These are phyloP conservation scores for Coemansia sp. DNA, from an alignment of 192 early-diverging fungal genomes.

Conservation along the genomic window DNA sequence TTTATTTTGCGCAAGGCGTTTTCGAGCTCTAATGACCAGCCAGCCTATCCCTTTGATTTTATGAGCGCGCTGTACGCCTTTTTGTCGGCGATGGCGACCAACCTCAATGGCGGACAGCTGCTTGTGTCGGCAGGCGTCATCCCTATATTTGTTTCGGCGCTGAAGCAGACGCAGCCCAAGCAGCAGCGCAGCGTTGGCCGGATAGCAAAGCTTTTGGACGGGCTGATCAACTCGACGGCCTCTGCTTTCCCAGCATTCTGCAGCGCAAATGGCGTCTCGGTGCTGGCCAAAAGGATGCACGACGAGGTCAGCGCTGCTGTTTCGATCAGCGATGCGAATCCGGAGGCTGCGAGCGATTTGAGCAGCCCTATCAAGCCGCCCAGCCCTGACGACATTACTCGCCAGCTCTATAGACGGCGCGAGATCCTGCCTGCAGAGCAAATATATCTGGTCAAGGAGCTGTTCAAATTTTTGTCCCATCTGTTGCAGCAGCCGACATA, in stretches of 20 bases:
- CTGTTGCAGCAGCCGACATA: conserved; percentile 93
- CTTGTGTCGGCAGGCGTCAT: conserved; percentile 89
- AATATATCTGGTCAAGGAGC: conserved; percentile 73
- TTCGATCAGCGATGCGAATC: conserved; percentile 24
- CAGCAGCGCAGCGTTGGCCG: conserved; percentile 67
- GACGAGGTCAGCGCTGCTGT: conserved; percentile 38
- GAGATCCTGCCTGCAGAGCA: conserved; percentile 67
- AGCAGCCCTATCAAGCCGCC: conserved; percentile 34
- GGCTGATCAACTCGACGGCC: conserved; percentile 69
- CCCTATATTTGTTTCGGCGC: conserved; percentile 68
- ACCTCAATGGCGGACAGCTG: conserved; percentile 82
- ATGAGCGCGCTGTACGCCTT: conserved; percentile 81
- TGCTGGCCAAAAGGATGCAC: conserved; percentile 76
- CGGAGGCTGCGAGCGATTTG: conserved; percentile 33
- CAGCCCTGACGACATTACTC: conserved; percentile 22
- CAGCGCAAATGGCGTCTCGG: conserved; percentile 74
- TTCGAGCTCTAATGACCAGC: conserved; percentile 44
- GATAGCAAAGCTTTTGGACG: conserved; percentile 76
- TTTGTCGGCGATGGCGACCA: conserved; percentile 72
- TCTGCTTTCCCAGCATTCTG: conserved; percentile 77
- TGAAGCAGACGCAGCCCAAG: conserved; percentile 59
- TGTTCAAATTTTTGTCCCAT: conserved; percentile 88
- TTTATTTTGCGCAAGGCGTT: conserved; percentile 75
- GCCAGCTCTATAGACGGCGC: conserved; percentile 43
- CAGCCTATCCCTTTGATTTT: conserved; percentile 59